Conservation (phyloP, 1,284 basidiomycete genomes). For the Tilletia walkeri region DNA sequence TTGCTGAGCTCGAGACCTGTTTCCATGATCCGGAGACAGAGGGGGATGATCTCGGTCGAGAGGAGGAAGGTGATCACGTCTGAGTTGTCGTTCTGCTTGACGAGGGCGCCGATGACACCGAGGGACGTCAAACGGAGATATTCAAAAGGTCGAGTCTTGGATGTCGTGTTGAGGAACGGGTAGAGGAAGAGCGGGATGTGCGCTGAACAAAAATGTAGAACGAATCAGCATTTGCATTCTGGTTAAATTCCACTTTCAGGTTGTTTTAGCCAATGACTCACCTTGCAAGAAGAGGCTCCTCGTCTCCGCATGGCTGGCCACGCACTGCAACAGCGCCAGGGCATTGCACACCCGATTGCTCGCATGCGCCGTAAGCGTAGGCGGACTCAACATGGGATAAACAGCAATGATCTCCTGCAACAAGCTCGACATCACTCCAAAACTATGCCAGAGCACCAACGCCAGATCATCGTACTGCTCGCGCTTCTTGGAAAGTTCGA, state of each 20-base stretch:
- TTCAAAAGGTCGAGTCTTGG: conserved; percentile 97
- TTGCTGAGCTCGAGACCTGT: conserved; percentile 98
- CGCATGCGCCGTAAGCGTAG: conserved; percentile 93
- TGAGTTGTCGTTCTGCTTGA: conserved; percentile 94
- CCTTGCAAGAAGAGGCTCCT: conserved; percentile 50
- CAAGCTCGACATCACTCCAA: conserved; percentile 98
- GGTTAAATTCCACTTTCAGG: no score
- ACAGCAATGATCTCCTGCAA: conserved; percentile 98
- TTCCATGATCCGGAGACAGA: conserved; percentile 99
- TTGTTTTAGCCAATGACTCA: background rate
- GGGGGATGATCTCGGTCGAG: conserved; percentile 98
- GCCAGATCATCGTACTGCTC: conserved; percentile 99
- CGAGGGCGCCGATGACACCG: conserved; percentile 96
- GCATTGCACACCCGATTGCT: conserved; percentile 99
- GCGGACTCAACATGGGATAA: conserved; percentile 91
- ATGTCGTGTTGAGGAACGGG: conserved; percentile 98
- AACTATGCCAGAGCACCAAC: conserved; percentile 96
- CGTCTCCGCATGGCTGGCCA: conserved; percentile 61
- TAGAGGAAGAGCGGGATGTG: conserved; percentile 99
- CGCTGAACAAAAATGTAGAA: conserved; percentile 61
- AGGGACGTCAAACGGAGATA: conserved; percentile 95
- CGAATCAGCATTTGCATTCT: no score
- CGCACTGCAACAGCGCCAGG: conserved; percentile 92
- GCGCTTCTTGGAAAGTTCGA: conserved; percentile 97
- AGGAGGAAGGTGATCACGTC: conserved; percentile 98